A percentile compares a stretch with the other conserved stretches of the same genome.
Evolutionary conservation across 2,329 filamentous ascomycete species (phyloP).

Genomic region (Bipolaris zeicola): DNA sequence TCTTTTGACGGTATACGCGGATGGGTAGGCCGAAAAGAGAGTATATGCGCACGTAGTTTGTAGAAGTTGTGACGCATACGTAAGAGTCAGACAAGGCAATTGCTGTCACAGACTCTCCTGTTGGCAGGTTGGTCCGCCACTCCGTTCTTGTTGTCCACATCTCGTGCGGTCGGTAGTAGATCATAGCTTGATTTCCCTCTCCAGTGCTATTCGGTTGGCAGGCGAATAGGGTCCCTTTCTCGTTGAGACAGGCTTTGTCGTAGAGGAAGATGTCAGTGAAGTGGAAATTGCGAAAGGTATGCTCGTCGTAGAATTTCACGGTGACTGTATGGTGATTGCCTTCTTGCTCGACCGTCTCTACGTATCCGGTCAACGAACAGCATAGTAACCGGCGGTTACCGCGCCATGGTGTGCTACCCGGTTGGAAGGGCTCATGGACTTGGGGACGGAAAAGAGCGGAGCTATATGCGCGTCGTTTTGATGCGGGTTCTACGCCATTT

Average conservation of each 20-base stretch:
- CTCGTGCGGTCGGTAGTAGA: conserved; percentile 98
- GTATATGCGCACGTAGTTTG: conserved; percentile 89
- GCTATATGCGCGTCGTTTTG: conserved; percentile 59
- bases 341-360: conserved; percentile 97
- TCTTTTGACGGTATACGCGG: conserved; percentile 89
- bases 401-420: conserved; percentile 93
- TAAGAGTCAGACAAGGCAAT: conserved; percentile 93
- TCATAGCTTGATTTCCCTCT: conserved; percentile 68
- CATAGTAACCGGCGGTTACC: conserved; percentile 93
- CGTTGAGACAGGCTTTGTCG: conserved; percentile 90
- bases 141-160: conserved; percentile 91
- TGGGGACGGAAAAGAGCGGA: conserved; percentile 62
- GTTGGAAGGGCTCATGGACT: conserved; percentile 86
- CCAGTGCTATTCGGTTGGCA: conserved; percentile 64
- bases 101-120: conserved; percentile 82
- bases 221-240: conserved; percentile 84
- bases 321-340: conserved; percentile 86
- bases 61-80: conserved; percentile 83
- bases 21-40: conserved; percentile 91
- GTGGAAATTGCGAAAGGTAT: conserved; percentile 90
- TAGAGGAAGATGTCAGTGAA: conserved; percentile 96
- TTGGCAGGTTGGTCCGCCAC: conserved; percentile 87
- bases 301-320: conserved; percentile 96
- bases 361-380: conserved; percentile 89
- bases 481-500: conserved; percentile 50